Conservation (phyloP, 2,329 filamentous ascomycete genomes). For the Trichoderma sp. region DNA sequence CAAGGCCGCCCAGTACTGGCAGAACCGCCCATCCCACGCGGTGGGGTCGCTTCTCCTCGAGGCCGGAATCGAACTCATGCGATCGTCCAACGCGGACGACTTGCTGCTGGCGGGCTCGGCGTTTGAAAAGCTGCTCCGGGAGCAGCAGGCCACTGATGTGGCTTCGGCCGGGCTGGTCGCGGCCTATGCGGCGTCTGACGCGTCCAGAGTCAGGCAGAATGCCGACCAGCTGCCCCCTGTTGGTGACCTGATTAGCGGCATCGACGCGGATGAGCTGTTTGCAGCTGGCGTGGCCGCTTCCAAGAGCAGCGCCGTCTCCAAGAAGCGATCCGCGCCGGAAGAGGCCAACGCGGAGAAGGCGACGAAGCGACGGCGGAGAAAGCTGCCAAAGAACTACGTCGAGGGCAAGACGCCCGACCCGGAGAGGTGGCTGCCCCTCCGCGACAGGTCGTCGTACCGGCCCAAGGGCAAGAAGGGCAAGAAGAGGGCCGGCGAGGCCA, state of each 20-base stretch:
- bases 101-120: slow-evolving; percentile 72
- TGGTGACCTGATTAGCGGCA: slow-evolving; percentile 59
- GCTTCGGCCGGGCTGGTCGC: slow-evolving; percentile 85
- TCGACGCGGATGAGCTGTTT: slow-evolving; percentile 66
- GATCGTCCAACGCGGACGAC: slow-evolving; percentile 70
- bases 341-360: slow-evolving; percentile 43
- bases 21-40: slow-evolving; percentile 52
- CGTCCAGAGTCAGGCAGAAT: slow-evolving; percentile 57
- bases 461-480: slow-evolving; percentile 93
- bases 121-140: slow-evolving; percentile 70
- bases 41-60: slow-evolving; percentile 73
- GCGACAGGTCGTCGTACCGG: slow-evolving; percentile 83
- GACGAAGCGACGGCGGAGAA: slow-evolving; percentile 61
- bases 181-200: slow-evolving; percentile 67
- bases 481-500: slow-evolving; percentile 75
- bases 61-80: slow-evolving; percentile 79
- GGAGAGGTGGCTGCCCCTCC: slow-evolving; percentile 89
- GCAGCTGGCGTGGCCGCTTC: slow-evolving; percentile 61
- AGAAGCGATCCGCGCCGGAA: slow-evolving; percentile 54
- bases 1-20: slow-evolving; percentile 82
- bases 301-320: slow-evolving; percentile 42
- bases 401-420: slow-evolving; percentile 80
- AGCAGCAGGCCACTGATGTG: slow-evolving; percentile 67
- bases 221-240: slow-evolving; percentile 63
- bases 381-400: slow-evolving; percentile 73